These are phyloP conservation scores for Phaeosphaeriaceae sp. DNA, from an alignment of 2,329 filamentous ascomycete genomes.

Conservation along the genomic window DNA sequence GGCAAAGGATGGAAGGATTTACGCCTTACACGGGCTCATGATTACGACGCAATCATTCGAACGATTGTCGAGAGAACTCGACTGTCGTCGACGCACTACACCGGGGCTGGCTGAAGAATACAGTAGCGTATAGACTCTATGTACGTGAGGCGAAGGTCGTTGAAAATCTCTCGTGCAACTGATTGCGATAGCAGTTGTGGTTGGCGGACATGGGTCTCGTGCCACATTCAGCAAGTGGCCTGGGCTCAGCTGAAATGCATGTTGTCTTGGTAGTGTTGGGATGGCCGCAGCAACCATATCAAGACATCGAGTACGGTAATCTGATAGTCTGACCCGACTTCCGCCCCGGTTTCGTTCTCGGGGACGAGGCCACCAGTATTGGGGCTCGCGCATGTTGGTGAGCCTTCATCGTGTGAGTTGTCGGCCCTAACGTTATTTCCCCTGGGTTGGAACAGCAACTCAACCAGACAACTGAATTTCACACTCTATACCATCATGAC, in stretches of 20 bases:
- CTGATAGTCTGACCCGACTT: neutral
- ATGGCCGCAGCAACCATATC: neutral
- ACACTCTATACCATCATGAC: no score
- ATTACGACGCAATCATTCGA: neutral
- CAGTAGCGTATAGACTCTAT: constrained; percentile 1
- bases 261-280: constrained; percentile 1
- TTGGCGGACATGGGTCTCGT: neutral
- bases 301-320: neutral
- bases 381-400: neutral
- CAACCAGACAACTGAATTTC: no score
- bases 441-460: no score
- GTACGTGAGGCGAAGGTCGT: neutral
- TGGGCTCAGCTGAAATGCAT: constrained; percentile 4
- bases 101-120: neutral
- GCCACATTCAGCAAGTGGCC: constrained; percentile 2
- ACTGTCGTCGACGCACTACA: neutral
- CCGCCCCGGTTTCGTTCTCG: neutral
- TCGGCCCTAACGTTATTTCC: neutral
- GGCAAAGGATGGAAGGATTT: neutral
- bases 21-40: constrained; percentile 1
- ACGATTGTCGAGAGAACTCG: neutral
- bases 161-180: neutral
- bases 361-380: neutral
- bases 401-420: neutral
- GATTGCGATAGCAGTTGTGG: neutral